A percentile compares a stretch with the other conserved stretches of the same genome.
phyloP scores from a whole-genome alignment of 805 yeast species.

The Zygoascus tannicola region DNA sequence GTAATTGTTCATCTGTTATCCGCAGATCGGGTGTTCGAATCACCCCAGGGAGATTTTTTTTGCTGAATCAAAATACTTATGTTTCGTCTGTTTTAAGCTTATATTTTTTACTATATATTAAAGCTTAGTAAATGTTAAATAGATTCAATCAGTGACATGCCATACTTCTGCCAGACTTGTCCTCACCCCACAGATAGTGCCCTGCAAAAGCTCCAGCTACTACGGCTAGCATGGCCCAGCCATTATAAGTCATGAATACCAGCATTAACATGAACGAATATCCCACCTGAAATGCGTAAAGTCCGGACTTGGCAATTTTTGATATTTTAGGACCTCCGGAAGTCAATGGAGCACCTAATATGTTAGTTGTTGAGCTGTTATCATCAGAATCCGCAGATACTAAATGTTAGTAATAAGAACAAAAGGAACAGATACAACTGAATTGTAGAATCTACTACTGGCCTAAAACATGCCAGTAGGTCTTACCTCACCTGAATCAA shows the following conservation, averaged over 20 bases:
- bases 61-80: too few species aligned
- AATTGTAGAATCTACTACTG: too few species aligned
- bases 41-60: constrained; percentile 27
- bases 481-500: constrained; percentile 9
- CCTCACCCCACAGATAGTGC: constrained; percentile 46
- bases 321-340: not conserved
- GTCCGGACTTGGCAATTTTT: constrained; percentile 16
- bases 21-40: constrained; percentile 30
- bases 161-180: constrained; percentile 17
- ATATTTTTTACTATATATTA: too few species aligned
- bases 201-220: constrained; percentile 67
- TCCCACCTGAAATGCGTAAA: constrained; percentile 58
- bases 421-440: too few species aligned
- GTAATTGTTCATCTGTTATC: constrained; percentile 27
- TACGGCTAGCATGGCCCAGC: constrained; percentile 74
- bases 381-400: not conserved
- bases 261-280: constrained; percentile 54
- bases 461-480: not conserved
- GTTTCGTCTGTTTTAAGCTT: too few species aligned
- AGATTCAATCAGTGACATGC: constrained; percentile 19
- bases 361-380: not conserved
- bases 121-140: not conserved
- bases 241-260: constrained; percentile 78
- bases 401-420: too few species aligned
- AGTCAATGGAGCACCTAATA: not conserved